Evolutionary conservation across 768 basidiomycete genomes (phyloP).

Genomic region (Asterophora lycoperdoides): DNA sequence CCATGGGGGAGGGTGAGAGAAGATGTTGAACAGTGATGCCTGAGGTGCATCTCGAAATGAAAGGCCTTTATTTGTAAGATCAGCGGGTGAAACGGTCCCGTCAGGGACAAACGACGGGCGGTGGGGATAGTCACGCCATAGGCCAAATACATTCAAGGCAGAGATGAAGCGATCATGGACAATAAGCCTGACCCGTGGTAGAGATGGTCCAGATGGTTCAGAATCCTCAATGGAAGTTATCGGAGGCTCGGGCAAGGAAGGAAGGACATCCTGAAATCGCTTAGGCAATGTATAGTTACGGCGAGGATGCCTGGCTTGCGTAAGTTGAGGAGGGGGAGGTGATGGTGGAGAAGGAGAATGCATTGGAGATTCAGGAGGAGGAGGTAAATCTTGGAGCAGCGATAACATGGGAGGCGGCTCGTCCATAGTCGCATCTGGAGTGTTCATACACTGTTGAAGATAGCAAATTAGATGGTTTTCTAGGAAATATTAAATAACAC

Average conservation of each 20-base stretch:
- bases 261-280: slow-evolving; percentile 12
- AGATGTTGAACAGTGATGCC: not conserved
- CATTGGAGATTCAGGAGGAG: slow-evolving; percentile 1
- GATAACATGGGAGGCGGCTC: not conserved
- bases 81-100: slow-evolving; percentile 4
- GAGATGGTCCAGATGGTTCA: not conserved
- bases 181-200: slow-evolving; percentile 13
- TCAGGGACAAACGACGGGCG: no score
- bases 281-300: slow-evolving; percentile 12
- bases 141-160: slow-evolving; percentile 17
- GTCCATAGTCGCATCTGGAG: not conserved
- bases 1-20: no score
- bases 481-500: not conserved
- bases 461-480: no score
- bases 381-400: not conserved
- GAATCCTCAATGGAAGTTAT: not conserved
- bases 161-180: slow-evolving; percentile 18
- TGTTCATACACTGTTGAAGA: no score
- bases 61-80: slow-evolving; percentile 6
- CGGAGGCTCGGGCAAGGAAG: slow-evolving; percentile 1
- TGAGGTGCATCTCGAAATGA: not conserved
- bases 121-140: slow-evolving; percentile 21
- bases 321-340: slow-evolving; percentile 10
- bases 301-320: slow-evolving; percentile 12
- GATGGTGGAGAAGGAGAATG: not conserved